Evolutionary conservation across 1,284 basidiomycete species (phyloP).

Genomic region (Phellopilus nigrolimitatus): DNA sequence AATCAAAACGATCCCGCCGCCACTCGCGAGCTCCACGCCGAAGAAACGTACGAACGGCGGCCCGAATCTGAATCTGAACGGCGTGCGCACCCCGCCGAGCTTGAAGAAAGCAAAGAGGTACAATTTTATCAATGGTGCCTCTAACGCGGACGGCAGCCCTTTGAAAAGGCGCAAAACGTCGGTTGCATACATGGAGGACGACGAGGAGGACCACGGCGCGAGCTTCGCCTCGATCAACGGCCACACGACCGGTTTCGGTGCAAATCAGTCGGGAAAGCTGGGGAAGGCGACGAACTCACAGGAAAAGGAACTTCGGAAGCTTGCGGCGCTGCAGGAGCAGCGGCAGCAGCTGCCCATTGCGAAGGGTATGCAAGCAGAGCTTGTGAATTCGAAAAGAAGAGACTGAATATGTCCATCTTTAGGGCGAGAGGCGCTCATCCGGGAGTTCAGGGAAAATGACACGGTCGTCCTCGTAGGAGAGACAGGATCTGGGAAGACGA

Average conservation of each 20-base stretch:
- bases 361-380: constrained; percentile 42
- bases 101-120: neutral
- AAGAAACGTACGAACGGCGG: constrained; percentile 16
- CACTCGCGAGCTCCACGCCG: constrained; percentile 20
- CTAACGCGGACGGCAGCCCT: neutral
- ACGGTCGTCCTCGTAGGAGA: constrained; percentile 92
- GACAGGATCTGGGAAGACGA: constrained; percentile 98
- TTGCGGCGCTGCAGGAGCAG: constrained; percentile 46
- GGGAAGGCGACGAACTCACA: constrained; percentile 6
- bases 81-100: neutral
- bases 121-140: neutral
- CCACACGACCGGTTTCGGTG: constrained; percentile 6
- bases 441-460: constrained; percentile 74
- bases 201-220: constrained; percentile 26
- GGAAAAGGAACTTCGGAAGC: constrained; percentile 15
- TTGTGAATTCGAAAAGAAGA: neutral
- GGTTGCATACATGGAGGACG: constrained; percentile 29
- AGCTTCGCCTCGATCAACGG: constrained; percentile 19
- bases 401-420: constrained; percentile 18
- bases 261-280: constrained; percentile 23
- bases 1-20: constrained; percentile 15
- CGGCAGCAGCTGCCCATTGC: constrained; percentile 75
- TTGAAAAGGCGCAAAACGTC: constrained; percentile 24
- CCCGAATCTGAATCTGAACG: constrained; percentile 2
- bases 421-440: constrained; percentile 75